These are phyloP conservation scores for Macaranga tanarius DNA, from an alignment of 441 rosid genomes.

Conservation along the genomic window DNA sequence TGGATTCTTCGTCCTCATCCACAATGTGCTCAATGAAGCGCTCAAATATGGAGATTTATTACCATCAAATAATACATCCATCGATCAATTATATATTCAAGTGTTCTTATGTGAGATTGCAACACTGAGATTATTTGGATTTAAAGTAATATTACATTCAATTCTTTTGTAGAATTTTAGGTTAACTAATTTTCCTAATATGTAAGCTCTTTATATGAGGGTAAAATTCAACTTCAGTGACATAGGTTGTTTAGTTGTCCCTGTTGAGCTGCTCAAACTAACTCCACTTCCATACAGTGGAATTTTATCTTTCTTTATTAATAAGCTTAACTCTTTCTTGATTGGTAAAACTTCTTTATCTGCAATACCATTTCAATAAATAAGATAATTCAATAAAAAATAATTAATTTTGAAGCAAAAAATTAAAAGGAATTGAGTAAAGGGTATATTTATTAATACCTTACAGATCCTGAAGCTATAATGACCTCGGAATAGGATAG, in stretches of 20 bases:
- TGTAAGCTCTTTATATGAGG: constrained; percentile 71
- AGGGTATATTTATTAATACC: constrained; percentile 5
- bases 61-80: background rate
- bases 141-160: constrained; percentile 55
- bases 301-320: constrained; percentile 60
- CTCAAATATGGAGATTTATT: too few species aligned
- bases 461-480: constrained; percentile 79
- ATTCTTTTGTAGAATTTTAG: constrained; percentile 74
- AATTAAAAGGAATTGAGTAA: background rate
- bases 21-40: too few species aligned
- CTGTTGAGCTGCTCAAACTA: constrained; percentile 48
- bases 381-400: background rate
- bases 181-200: constrained; percentile 84
- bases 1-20: too few species aligned
- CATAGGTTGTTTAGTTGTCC: constrained; percentile 52
- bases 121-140: constrained; percentile 57
- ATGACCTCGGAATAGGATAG: constrained; percentile 60
- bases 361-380: constrained; percentile 35
- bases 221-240: constrained; percentile 52
- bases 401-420: background rate
- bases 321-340: constrained; percentile 72
- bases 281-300: constrained; percentile 89
- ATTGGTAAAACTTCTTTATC: too few species aligned
- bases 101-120: constrained; percentile 61
- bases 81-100: constrained; percentile 56